Percentiles rank a stretch among this genome's conserved stretches.
Conservation (phyloP, 2,329 filamentous ascomycete genomes). For the Colletotrichum horii region DNA sequence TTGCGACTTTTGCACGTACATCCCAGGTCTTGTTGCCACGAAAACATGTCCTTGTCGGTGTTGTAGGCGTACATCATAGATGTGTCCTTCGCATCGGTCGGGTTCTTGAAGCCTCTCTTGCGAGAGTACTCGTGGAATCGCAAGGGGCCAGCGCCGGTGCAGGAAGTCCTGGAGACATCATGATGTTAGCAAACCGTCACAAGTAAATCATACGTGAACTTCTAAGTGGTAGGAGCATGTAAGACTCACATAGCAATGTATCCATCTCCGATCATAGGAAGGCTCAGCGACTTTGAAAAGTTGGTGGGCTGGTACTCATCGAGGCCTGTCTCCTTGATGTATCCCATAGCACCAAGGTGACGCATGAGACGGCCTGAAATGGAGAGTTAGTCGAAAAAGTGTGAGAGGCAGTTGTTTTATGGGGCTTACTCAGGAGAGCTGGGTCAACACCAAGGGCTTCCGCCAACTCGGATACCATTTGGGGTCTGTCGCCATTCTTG, state of each 20-base stretch:
- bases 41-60: slow-evolving; percentile 41
- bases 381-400: background rate
- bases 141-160: slow-evolving; percentile 24
- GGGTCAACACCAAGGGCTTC: slow-evolving; percentile 29
- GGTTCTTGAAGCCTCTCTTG: slow-evolving; percentile 31
- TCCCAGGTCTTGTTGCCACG: slow-evolving; percentile 30
- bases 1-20: background rate
- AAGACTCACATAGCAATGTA: slow-evolving; percentile 35
- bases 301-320: slow-evolving; percentile 43
- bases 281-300: slow-evolving; percentile 38
- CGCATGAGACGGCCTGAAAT: slow-evolving; percentile 34
- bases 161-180: background rate
- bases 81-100: slow-evolving; percentile 32
- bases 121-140: slow-evolving; percentile 35
- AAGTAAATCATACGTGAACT: rapidly evolving
- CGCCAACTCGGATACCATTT: slow-evolving; percentile 37
- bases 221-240: rapidly evolving
- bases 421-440: background rate
- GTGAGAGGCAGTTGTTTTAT: too few species aligned
- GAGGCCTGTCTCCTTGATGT: slow-evolving; percentile 37
- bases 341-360: slow-evolving; percentile 44
- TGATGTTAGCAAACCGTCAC: background rate
- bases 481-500: slow-evolving; percentile 28
- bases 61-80: slow-evolving; percentile 36
- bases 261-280: slow-evolving; percentile 37